These are phyloP conservation scores for Rutstroemia sydowiana DNA, from an alignment of 2,329 filamentous ascomycete species.

Conservation along the genomic window DNA sequence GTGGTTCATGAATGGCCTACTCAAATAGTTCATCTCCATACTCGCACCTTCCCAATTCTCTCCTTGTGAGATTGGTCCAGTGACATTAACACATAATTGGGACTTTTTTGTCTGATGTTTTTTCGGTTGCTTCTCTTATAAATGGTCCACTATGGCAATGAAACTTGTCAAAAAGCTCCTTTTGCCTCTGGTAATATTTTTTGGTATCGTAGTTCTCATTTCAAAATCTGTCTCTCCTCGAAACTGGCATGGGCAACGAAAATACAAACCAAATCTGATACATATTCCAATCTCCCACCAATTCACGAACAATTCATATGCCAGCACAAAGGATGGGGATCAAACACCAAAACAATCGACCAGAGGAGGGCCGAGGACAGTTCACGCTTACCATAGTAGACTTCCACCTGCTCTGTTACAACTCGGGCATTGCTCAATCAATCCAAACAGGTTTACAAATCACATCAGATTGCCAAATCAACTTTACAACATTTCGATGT, in stretches of 20 bases:
- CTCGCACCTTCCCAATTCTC: too few species aligned
- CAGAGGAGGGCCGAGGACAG: too few species aligned
- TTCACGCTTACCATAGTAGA: background rate
- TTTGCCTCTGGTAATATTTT: slow-evolving; percentile 12
- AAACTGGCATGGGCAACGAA: too few species aligned
- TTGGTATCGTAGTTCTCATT: slow-evolving; percentile 10
- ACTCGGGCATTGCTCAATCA: slow-evolving; percentile 13
- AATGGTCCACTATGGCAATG: slow-evolving; percentile 2
- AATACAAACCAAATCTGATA: background rate
- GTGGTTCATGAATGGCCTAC: too few species aligned
- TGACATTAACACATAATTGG: too few species aligned
- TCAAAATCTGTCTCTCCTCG: background rate
- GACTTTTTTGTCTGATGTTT: background rate
- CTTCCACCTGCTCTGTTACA: slow-evolving; percentile 12
- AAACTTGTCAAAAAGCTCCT: slow-evolving; percentile 13
- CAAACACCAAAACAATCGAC: background rate
- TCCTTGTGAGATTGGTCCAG: too few species aligned
- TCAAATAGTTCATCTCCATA: too few species aligned
- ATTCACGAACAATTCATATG: slow-evolving; percentile 7
- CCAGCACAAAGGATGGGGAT: background rate
- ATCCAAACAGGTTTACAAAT: slow-evolving; percentile 28
- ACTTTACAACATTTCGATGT: slow-evolving; percentile 33
- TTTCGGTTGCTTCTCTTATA: background rate
- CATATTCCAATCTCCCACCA: slow-evolving; percentile 10
- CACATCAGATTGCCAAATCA: slow-evolving; percentile 30